Conservation (phyloP, 2,329 filamentous ascomycete genomes). For the Lachnellula arida region DNA sequence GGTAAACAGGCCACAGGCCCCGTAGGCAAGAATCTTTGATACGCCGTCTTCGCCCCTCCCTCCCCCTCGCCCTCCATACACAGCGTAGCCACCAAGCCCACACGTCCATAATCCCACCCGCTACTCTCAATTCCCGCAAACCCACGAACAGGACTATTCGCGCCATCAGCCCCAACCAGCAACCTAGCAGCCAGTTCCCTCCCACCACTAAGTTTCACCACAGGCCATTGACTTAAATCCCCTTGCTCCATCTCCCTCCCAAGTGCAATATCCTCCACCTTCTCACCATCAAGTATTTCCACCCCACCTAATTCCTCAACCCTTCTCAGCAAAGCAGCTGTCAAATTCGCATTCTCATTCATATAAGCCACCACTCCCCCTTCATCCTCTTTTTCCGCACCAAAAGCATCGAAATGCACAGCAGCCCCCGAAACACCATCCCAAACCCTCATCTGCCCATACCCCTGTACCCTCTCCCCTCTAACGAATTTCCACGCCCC, state of each 20-base stretch:
- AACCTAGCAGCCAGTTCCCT: conserved; percentile 72
- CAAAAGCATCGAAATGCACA: conserved; percentile 72
- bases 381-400: conserved; percentile 55
- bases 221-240: conserved; percentile 82
- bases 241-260: conserved; percentile 64
- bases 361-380: conserved; percentile 78
- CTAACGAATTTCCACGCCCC: conserved; percentile 81
- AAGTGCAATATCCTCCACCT: conserved; percentile 73
- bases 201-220: conserved; percentile 66
- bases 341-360: conserved; percentile 91
- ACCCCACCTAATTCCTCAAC: conserved; percentile 66
- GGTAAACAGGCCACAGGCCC: conserved; percentile 90
- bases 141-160: conserved; percentile 85
- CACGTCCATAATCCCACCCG: conserved; percentile 90
- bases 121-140: conserved; percentile 82
- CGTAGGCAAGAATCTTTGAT: conserved; percentile 90
- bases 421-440: conserved; percentile 83
- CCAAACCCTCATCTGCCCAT: conserved; percentile 98
- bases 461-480: conserved; percentile 70
- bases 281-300: conserved; percentile 69
- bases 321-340: conserved; percentile 67
- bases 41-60: conserved; percentile 66
- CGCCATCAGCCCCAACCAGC: conserved; percentile 88
- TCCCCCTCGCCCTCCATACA: conserved; percentile 59
- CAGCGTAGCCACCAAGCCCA: conserved; percentile 88